A percentile compares a stretch with the other conserved stretches of the same genome.
Evolutionary conservation across 2,329 filamentous ascomycete genomes (phyloP).

Genomic region (Fusarium abutilonis): DNA sequence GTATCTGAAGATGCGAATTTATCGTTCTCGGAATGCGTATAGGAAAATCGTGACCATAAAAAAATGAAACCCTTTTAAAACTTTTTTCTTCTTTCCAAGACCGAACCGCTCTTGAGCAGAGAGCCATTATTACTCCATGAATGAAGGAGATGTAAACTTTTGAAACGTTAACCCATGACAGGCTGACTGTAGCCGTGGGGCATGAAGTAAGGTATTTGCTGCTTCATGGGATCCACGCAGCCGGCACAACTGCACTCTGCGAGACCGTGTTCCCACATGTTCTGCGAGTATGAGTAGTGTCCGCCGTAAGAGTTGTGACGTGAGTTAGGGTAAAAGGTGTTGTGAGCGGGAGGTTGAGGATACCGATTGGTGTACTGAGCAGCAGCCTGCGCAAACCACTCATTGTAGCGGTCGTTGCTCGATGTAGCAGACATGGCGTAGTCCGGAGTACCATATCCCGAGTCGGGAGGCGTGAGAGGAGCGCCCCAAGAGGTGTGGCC

Average conservation of each 20-base stretch:
- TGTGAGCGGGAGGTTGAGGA: slow-evolving; percentile 55
- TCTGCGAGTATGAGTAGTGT: slow-evolving; percentile 59
- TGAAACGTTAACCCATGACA: slow-evolving; percentile 60
- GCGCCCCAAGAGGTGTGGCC: slow-evolving; percentile 58
- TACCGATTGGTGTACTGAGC: slow-evolving; percentile 58
- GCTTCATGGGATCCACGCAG: slow-evolving; percentile 59
- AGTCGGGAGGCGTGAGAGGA: slow-evolving; percentile 68
- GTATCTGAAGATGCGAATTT: slow-evolving; percentile 54
- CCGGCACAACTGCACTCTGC: slow-evolving; percentile 61
- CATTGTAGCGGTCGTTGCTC: slow-evolving; percentile 65
- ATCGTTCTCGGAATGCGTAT: slow-evolving; percentile 49
- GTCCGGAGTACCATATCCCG: slow-evolving; percentile 69
- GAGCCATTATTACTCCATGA: slow-evolving; percentile 35
- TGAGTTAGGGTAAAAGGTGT: slow-evolving; percentile 52
- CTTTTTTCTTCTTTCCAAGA: slow-evolving; percentile 45
- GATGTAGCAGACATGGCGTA: slow-evolving; percentile 65
- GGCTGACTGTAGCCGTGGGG: slow-evolving; percentile 62
- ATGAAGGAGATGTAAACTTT: slow-evolving; percentile 21
- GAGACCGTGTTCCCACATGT: slow-evolving; percentile 62
- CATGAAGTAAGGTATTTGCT: slow-evolving; percentile 60
- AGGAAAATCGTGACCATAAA: slow-evolving; percentile 50
- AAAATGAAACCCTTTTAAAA: slow-evolving; percentile 42
- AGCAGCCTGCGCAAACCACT: slow-evolving; percentile 63
- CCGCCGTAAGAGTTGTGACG: slow-evolving; percentile 55
- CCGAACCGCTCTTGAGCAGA: slow-evolving; percentile 25